Conservation (phyloP, 2,329 filamentous ascomycete species). For the Elsinoe arachidis region DNA sequence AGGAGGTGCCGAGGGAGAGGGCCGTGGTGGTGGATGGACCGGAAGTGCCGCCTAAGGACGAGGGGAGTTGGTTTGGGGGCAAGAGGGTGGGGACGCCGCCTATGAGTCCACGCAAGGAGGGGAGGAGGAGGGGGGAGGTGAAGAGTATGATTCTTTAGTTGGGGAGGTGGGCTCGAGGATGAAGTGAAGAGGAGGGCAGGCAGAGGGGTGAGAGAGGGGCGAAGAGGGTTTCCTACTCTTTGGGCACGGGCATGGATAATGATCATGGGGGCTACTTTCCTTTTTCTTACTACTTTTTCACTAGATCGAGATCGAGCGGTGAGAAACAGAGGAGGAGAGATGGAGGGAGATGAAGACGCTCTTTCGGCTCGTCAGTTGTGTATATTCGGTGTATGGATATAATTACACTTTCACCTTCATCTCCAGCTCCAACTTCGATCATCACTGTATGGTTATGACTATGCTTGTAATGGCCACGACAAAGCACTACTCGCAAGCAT, state of each 20-base stretch:
- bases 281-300: not conserved
- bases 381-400: slow-evolving; percentile 12
- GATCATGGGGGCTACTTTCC: slow-evolving; percentile 8
- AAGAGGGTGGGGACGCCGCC: slow-evolving; percentile 25
- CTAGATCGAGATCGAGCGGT: not conserved
- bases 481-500: not conserved
- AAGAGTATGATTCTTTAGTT: slow-evolving; percentile 33
- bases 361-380: not conserved
- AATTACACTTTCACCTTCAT: not conserved
- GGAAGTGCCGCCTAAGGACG: slow-evolving; percentile 16
- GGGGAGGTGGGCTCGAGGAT: not conserved
- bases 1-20: slow-evolving; percentile 13
- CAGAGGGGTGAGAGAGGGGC: not conserved
- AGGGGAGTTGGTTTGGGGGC: slow-evolving; percentile 8
- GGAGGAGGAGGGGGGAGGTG: slow-evolving; percentile 26
- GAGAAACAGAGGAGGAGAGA: not conserved
- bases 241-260: not conserved
- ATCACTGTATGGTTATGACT: no score
- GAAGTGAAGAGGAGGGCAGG: not conserved
- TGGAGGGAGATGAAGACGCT: not conserved
- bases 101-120: slow-evolving; percentile 23
- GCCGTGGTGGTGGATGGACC: slow-evolving; percentile 15
- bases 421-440: not conserved
- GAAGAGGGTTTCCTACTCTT: not conserved
- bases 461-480: no score